Conservation (phyloP, 345 rosid species). For the Brassica nigra region DNA sequence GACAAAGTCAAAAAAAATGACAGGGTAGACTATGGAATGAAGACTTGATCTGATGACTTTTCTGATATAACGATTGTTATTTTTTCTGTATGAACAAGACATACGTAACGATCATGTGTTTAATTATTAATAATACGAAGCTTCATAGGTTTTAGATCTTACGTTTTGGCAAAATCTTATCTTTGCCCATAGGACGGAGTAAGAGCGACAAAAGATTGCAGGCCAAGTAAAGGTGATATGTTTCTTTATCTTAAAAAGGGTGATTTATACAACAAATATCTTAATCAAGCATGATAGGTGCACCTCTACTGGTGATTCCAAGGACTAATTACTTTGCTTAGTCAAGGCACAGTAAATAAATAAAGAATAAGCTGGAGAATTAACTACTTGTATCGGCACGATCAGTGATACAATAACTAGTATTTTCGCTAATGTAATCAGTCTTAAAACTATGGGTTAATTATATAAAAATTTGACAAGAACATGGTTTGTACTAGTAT, state of each 20-base stretch:
- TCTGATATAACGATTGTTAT: not conserved
- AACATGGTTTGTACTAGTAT: not conserved
- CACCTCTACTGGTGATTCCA: not conserved
- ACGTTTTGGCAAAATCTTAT: conserved; percentile 7
- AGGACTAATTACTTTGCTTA: not conserved
- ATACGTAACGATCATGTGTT: not conserved
- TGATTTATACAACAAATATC: not conserved
- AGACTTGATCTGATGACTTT: conserved; percentile 3
- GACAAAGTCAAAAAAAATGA: conserved; percentile 26
- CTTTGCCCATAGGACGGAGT: conserved; percentile 14
- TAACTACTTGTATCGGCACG: not conserved
- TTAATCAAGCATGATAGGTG: not conserved
- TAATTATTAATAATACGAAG: not conserved
- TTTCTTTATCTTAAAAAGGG: not conserved
- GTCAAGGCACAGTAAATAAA: not conserved
- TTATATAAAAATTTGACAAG: not conserved
- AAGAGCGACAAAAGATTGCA: not conserved
- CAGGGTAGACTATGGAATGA: conserved; percentile 12
- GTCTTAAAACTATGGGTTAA: not conserved
- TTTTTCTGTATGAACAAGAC: not conserved
- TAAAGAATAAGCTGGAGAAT: not conserved
- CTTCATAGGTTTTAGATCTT: not conserved
- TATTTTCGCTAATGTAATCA: not conserved
- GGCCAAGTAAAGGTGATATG: not conserved
- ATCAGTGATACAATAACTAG: not conserved